Evolutionary conservation across 1,284 basidiomycete genomes (phyloP).

Genomic region (Apiotrichum sp.): DNA sequence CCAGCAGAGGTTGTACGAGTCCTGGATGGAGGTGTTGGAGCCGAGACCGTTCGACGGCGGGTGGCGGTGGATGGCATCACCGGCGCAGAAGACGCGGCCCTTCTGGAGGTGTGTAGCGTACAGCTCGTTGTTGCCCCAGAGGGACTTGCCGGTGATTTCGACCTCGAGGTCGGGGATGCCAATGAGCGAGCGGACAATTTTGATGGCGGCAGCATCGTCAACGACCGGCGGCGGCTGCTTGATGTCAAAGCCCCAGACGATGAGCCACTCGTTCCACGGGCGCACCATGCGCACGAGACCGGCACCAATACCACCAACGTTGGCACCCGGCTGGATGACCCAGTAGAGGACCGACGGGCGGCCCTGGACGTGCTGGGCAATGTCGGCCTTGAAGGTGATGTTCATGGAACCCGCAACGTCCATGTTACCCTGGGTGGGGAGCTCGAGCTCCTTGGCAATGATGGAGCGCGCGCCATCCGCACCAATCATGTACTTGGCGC

Average conservation of each 20-base stretch:
- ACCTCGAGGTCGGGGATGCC: constrained; percentile 16
- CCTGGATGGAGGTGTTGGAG: constrained; percentile 17
- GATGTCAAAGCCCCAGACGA: constrained; percentile 15
- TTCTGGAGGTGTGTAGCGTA: constrained; percentile 12
- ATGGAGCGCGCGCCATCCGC: constrained; percentile 14
- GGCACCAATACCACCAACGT: constrained; percentile 15
- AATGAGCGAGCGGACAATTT: constrained; percentile 12
- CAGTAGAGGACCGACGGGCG: constrained; percentile 15
- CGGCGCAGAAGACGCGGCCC: constrained; percentile 14
- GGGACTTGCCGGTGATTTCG: constrained; percentile 15
- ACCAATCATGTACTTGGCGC: constrained; percentile 15
- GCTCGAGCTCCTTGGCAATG: constrained; percentile 10
- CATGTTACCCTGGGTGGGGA: constrained; percentile 12
- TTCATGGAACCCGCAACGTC: constrained; percentile 18
- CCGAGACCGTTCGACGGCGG: constrained; percentile 16
- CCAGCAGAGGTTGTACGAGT: constrained; percentile 17
- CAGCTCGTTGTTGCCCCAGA: constrained; percentile 17
- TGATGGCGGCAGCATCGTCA: constrained; percentile 6
- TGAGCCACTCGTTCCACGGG: constrained; percentile 18
- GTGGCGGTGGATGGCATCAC: constrained; percentile 17
- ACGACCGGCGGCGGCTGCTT: constrained; percentile 7
- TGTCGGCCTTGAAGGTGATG: constrained; percentile 17
- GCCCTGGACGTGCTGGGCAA: constrained; percentile 4
- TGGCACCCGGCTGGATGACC: constrained; percentile 17
- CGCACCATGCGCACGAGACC: constrained; percentile 17